Evolutionary conservation across 2,329 filamentous ascomycete species (phyloP).

Genomic region (Onygenales sp.): DNA sequence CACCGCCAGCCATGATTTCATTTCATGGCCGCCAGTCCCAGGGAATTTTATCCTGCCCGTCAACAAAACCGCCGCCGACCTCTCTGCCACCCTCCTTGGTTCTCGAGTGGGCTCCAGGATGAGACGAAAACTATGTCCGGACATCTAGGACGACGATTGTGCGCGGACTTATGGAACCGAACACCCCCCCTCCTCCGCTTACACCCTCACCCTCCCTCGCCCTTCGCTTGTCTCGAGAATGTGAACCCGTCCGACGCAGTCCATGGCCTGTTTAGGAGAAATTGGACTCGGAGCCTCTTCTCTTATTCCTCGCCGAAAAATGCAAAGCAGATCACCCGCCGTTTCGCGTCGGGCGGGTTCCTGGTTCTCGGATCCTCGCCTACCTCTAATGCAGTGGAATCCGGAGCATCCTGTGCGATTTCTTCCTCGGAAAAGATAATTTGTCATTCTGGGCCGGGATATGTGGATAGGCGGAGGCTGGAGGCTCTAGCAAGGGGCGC

Average conservation of each 20-base stretch:
- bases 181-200: conserved; percentile 24
- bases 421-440: conserved; percentile 20
- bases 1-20: conserved; percentile 20
- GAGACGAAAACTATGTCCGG: conserved; percentile 37
- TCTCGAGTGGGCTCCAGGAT: conserved; percentile 27
- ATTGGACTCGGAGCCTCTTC: conserved; percentile 8
- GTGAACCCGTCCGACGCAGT: conserved; percentile 9
- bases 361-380: conserved; percentile 39
- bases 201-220: conserved; percentile 13
- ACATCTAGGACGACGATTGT: conserved; percentile 38
- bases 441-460: conserved; percentile 14
- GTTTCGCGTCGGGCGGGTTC: conserved; percentile 47
- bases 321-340: conserved; percentile 37
- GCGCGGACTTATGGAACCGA: conserved; percentile 28
- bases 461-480: conserved; percentile 13
- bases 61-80: neutral
- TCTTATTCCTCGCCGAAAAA: conserved; percentile 17
- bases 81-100: conserved; percentile 3
- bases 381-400: conserved; percentile 23
- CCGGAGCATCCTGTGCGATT: conserved; percentile 23
- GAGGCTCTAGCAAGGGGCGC: conserved; percentile 12
- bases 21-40: conserved; percentile 16
- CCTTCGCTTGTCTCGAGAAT: conserved; percentile 6
- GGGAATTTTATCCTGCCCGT: neutral
- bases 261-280: conserved; percentile 11